Evolutionary conservation across 345 rosid species (phyloP).

Genomic region (Acer campestre): DNA sequence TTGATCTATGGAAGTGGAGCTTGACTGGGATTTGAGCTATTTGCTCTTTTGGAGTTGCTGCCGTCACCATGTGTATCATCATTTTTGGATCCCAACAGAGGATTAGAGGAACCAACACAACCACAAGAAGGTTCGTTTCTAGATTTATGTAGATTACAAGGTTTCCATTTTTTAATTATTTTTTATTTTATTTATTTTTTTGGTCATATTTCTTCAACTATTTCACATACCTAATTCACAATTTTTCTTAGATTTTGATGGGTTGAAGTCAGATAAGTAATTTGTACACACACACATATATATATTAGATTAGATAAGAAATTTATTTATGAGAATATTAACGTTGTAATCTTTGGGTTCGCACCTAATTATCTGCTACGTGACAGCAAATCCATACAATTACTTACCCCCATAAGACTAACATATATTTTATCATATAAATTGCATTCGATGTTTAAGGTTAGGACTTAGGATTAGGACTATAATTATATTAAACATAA

Average conservation of each 20-base stretch:
- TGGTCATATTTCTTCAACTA: neutral
- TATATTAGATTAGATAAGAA: too few relatives aligned
- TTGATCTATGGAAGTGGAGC: too few relatives aligned
- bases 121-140: conserved; percentile 53
- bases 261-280: too few relatives aligned
- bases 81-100: conserved; percentile 61
- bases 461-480: neutral
- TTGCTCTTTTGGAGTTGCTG: too few relatives aligned
- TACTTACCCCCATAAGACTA: neutral
- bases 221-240: too few relatives aligned
- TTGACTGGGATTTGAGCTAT: too few relatives aligned
- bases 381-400: too few relatives aligned
- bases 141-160: conserved; percentile 75
- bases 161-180: conserved; percentile 26
- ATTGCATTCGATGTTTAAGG: neutral
- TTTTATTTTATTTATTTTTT: neutral
- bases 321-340: too few relatives aligned
- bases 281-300: too few relatives aligned
- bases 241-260: neutral
- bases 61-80: conserved; percentile 23
- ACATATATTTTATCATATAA: neutral
- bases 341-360: too few relatives aligned
- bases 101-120: conserved; percentile 48
- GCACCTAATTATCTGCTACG: too few relatives aligned
- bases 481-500: neutral